Conservation (phyloP, 2,329 filamentous ascomycete species). For the Epichloe scottii region DNA sequence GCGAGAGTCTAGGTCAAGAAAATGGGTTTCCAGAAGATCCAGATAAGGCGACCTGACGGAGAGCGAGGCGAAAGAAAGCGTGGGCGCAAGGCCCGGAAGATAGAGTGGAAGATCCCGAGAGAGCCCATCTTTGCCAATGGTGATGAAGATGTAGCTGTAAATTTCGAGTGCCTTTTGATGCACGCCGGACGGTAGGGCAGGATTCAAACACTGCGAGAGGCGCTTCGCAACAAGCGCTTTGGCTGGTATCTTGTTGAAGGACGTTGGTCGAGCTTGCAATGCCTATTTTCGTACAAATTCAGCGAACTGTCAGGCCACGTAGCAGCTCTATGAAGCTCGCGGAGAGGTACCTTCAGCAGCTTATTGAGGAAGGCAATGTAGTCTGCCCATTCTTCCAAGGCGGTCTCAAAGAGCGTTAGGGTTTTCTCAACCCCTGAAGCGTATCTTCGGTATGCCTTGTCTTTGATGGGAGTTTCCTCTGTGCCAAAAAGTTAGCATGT, state of each 20-base stretch:
- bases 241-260: slow-evolving; percentile 62
- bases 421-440: slow-evolving; percentile 77
- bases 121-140: slow-evolving; percentile 70
- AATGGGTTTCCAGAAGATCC: slow-evolving; percentile 67
- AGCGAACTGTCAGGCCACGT: not conserved
- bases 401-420: slow-evolving; percentile 79
- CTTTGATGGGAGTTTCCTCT: slow-evolving; percentile 46
- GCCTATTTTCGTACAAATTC: slow-evolving; percentile 39
- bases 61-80: slow-evolving; percentile 87
- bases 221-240: slow-evolving; percentile 78
- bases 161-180: slow-evolving; percentile 96
- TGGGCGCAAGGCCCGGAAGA: slow-evolving; percentile 76
- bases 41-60: slow-evolving; percentile 80
- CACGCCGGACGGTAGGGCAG: slow-evolving; percentile 83
- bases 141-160: slow-evolving; percentile 76
- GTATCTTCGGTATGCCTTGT: slow-evolving; percentile 75
- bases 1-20: slow-evolving; percentile 57
- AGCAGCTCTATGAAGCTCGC: not conserved
- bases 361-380: slow-evolving; percentile 95
- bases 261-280: slow-evolving; percentile 71
- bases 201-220: slow-evolving; percentile 88
- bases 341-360: slow-evolving; percentile 59
- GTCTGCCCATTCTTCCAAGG: slow-evolving; percentile 96
- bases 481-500: slow-evolving; percentile 1
- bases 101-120: slow-evolving; percentile 76